These are phyloP conservation scores for Saccharomyces hybrid DNA, from an alignment of 1,139 yeast genomes.

Conservation along the genomic window DNA sequence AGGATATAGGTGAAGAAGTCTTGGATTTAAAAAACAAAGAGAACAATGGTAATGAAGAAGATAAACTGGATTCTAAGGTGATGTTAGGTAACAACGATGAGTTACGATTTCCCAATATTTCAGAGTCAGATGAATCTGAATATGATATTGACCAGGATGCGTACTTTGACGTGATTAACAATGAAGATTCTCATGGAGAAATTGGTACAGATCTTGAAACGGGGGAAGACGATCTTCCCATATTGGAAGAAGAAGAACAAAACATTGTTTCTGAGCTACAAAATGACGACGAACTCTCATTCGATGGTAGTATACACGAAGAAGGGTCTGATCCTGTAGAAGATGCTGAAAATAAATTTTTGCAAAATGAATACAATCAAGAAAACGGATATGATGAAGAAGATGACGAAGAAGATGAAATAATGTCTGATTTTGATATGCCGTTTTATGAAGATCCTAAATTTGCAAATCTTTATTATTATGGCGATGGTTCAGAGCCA, in stretches of 20 bases:
- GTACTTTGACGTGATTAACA: constrained; percentile 51
- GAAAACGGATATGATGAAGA: constrained; percentile 29
- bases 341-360: constrained; percentile 7
- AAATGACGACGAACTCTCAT: constrained; percentile 33
- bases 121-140: constrained; percentile 42
- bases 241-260: constrained; percentile 41
- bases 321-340: constrained; percentile 27
- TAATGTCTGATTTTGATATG: constrained; percentile 31
- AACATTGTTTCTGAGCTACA: constrained; percentile 37
- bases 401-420: constrained; percentile 29
- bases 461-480: constrained; percentile 29
- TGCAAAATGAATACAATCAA: constrained; percentile 23
- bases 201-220: constrained; percentile 43
- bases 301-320: constrained; percentile 30
- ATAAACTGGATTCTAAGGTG: constrained; percentile 24
- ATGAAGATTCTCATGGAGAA: constrained; percentile 45
- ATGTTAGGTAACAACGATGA: constrained; percentile 37
- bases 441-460: constrained; percentile 35
- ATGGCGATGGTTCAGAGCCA: constrained; percentile 29
- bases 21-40: constrained; percentile 14
- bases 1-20: constrained; percentile 67
- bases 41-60: constrained; percentile 27
- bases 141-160: constrained; percentile 71
- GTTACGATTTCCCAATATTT: constrained; percentile 30
- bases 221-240: constrained; percentile 47